phyloP scores from a whole-genome alignment of 2,329 filamentous ascomycete genomes.

The Rachicladosporium sp. region DNA sequence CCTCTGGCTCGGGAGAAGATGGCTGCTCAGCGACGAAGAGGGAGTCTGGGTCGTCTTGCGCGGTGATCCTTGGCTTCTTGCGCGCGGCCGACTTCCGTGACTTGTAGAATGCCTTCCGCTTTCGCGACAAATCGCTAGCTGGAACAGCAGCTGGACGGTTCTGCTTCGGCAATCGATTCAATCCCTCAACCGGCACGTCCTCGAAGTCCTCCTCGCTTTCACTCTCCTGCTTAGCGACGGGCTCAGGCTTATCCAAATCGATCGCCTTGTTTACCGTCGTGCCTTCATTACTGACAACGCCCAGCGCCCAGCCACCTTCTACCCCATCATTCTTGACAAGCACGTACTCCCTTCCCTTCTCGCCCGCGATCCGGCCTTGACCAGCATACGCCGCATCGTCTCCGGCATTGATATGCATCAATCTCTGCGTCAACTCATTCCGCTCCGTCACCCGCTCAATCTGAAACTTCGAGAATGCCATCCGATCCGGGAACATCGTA shows the following conservation, averaged over 20 bases:
- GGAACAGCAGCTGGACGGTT: conserved; percentile 28
- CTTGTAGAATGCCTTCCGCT: conserved; percentile 36
- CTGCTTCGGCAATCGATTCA: conserved; percentile 68
- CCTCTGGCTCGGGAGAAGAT: conserved; percentile 8
- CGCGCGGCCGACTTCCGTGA: conserved; percentile 21
- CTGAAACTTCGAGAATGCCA: conserved; percentile 94
- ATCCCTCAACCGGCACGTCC: conserved; percentile 79
- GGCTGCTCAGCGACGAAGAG: conserved; percentile 38
- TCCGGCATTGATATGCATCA: conserved; percentile 86
- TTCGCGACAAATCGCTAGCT: conserved; percentile 29
- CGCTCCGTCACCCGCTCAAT: conserved; percentile 87
- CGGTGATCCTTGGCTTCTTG: conserved; percentile 11
- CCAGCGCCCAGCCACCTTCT: conserved; percentile 90
- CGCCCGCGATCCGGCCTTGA: conserved; percentile 61
- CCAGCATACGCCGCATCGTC: conserved; percentile 57
- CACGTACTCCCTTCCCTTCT: conserved; percentile 87
- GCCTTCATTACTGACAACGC: conserved; percentile 76
- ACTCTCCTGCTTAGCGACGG: conserved; percentile 37
- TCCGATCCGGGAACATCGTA: conserved; percentile 90
- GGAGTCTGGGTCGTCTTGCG: conserved; percentile 34
- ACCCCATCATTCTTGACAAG: conserved; percentile 90
- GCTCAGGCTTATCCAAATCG: conserved; percentile 62
- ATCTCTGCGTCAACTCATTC: conserved; percentile 83
- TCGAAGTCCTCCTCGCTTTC: conserved; percentile 62
- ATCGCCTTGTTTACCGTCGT: conserved; percentile 80